These are phyloP conservation scores for Cladosporium halotolerans DNA, from an alignment of 2,329 filamentous ascomycete genomes.

Conservation along the genomic window DNA sequence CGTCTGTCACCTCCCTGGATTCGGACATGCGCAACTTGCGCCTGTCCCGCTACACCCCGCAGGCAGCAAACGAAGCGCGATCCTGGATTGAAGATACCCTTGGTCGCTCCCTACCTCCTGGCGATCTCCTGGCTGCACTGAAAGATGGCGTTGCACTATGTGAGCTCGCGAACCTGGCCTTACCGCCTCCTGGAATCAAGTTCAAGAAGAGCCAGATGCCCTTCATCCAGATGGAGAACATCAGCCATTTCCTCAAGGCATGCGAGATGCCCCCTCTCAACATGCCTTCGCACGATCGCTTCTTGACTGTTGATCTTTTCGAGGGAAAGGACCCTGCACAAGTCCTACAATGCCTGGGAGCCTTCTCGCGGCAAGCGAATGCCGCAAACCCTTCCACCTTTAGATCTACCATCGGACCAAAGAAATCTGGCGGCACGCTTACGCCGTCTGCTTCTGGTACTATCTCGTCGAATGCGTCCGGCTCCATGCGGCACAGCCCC, in stretches of 20 bases:
- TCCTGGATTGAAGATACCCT: slow-evolving; percentile 80
- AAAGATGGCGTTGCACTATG: slow-evolving; percentile 91
- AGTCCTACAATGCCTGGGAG: slow-evolving; percentile 83
- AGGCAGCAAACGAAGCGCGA: slow-evolving; percentile 77
- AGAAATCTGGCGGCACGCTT: slow-evolving; percentile 48
- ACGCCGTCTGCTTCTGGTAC: slow-evolving; percentile 19
- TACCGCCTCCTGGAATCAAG: slow-evolving; percentile 71
- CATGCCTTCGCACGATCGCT: slow-evolving; percentile 88
- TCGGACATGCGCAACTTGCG: slow-evolving; percentile 92
- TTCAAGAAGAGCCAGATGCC: slow-evolving; percentile 94
- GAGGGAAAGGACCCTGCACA: slow-evolving; percentile 94
- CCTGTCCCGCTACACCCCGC: slow-evolving; percentile 85
- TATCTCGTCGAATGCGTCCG: background rate
- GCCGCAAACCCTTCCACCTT: slow-evolving; percentile 67
- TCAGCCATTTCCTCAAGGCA: slow-evolving; percentile 86
- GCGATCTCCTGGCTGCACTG: slow-evolving; percentile 75
- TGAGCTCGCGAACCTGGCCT: slow-evolving; percentile 80
- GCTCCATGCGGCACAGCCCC: background rate
- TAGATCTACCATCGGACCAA: slow-evolving; percentile 68
- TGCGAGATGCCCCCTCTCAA: slow-evolving; percentile 80
- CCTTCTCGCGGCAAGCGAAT: slow-evolving; percentile 85
- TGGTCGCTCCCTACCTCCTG: slow-evolving; percentile 62
- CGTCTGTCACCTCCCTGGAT: slow-evolving; percentile 87
- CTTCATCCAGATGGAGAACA: slow-evolving; percentile 99
- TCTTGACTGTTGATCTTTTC: slow-evolving; percentile 93